Percentiles rank a stretch among this genome's conserved stretches.
Conservation (phyloP, 2,329 filamentous ascomycete genomes). For the Penicillium sclerotiorum region DNA sequence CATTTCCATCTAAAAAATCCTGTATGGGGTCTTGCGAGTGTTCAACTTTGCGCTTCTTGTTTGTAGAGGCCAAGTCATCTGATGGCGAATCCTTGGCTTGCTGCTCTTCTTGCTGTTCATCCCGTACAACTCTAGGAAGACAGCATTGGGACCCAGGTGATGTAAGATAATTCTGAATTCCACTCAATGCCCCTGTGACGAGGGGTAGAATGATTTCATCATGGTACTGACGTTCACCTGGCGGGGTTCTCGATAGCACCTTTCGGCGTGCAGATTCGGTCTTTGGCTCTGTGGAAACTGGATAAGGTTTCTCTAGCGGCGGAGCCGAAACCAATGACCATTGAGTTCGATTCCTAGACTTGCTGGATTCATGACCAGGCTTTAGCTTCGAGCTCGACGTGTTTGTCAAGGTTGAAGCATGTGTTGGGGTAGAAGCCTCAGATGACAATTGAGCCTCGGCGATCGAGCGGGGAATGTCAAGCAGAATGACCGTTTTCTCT, state of each 20-base stretch:
- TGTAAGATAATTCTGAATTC: conserved; percentile 27
- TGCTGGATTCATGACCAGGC: not conserved
- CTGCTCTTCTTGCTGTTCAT: not conserved
- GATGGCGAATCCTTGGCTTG: not conserved
- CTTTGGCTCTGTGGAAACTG: conserved; percentile 53
- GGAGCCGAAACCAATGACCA: conserved; percentile 47
- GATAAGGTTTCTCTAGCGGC: conserved; percentile 52
- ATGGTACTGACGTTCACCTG: conserved; percentile 36
- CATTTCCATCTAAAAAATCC: not conserved
- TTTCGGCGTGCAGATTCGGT: conserved; percentile 45
- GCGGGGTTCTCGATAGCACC: conserved; percentile 40
- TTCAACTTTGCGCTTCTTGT: not conserved
- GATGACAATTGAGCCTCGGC: conserved; percentile 51
- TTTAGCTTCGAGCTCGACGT: not conserved
- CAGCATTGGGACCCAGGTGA: conserved; percentile 35
- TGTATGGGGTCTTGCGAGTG: not conserved
- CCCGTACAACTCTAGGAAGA: conserved; percentile 23
- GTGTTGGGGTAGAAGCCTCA: not conserved
- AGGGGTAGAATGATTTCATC: conserved; percentile 26
- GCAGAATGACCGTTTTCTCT: conserved; percentile 48
- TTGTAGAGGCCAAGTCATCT: not conserved
- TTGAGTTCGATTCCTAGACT: conserved; percentile 1
- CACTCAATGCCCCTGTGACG: conserved; percentile 44
- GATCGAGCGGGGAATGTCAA: conserved; percentile 64
- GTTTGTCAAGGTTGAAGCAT: no score